Conservation (phyloP, 768 basidiomycete genomes). For the Strobilomyces dryophilus region DNA sequence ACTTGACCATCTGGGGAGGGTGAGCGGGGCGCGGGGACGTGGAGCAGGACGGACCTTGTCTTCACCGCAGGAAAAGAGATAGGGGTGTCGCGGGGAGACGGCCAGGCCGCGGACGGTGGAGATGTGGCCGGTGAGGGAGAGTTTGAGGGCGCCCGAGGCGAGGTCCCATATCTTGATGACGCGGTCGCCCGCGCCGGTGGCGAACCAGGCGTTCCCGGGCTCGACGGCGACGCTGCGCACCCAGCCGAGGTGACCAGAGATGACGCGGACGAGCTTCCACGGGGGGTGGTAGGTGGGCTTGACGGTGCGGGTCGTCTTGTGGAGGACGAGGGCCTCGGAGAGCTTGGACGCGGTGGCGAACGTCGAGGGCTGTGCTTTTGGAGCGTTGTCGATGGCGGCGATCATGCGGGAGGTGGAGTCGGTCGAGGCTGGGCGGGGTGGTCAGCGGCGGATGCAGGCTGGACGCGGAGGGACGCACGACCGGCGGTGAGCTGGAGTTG, state of each 20-base stretch:
- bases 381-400: slow-evolving; percentile 71
- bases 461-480: slow-evolving; percentile 38
- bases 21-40: not conserved
- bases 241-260: slow-evolving; percentile 98
- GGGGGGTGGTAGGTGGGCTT: slow-evolving; percentile 95
- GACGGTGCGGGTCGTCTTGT: slow-evolving; percentile 90
- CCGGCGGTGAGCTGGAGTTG: slow-evolving; percentile 59
- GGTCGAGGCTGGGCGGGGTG: slow-evolving; percentile 25
- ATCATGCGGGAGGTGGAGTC: slow-evolving; percentile 61
- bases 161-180: slow-evolving; percentile 99
- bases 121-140: slow-evolving; percentile 97
- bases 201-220: slow-evolving; percentile 98
- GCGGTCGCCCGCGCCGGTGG: slow-evolving; percentile 94
- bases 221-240: slow-evolving; percentile 95
- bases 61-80: slow-evolving; percentile 95
- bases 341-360: slow-evolving; percentile 63
- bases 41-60: slow-evolving; percentile 68
- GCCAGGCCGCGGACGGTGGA: slow-evolving; percentile 94
- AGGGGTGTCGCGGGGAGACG: slow-evolving; percentile 90
- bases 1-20: slow-evolving; percentile 88
- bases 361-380: slow-evolving; percentile 62
- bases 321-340: slow-evolving; percentile 85
- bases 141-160: slow-evolving; percentile 92
- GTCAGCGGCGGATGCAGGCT: slow-evolving; percentile 3
- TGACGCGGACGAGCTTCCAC: slow-evolving; percentile 96